Evolutionary conservation across 1,284 basidiomycete genomes (phyloP).

Genomic region (Leccinum subspadiceum): DNA sequence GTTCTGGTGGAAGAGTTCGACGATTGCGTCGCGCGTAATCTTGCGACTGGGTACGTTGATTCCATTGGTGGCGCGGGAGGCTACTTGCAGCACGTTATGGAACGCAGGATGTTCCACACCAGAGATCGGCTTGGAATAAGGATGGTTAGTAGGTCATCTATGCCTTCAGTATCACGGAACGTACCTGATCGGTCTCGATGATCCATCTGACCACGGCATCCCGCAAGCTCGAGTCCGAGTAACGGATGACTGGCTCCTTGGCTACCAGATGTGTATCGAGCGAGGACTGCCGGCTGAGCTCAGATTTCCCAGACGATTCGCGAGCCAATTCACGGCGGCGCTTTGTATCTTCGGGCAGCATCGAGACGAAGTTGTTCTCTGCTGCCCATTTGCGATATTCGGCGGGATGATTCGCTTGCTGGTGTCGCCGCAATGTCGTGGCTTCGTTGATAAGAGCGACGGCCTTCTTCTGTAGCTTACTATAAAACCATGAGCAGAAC

Average conservation of each 20-base stretch:
- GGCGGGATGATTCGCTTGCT: too few relatives aligned
- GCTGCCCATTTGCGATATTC: too few relatives aligned
- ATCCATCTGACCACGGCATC: background rate
- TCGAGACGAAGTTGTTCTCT: too few relatives aligned
- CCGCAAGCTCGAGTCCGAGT: background rate
- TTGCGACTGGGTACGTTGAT: background rate
- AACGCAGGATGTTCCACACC: background rate
- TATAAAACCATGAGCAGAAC: too few relatives aligned
- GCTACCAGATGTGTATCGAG: background rate
- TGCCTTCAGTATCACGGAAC: background rate
- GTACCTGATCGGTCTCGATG: background rate
- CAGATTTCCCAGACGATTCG: background rate
- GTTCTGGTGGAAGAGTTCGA: background rate
- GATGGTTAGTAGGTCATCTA: background rate
- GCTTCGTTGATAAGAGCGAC: too few relatives aligned
- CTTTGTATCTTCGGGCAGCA: background rate
- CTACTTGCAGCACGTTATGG: background rate
- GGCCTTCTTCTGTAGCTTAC: too few relatives aligned
- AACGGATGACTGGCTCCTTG: background rate
- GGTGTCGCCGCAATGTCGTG: too few relatives aligned
- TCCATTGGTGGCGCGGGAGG: background rate
- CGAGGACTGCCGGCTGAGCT: background rate
- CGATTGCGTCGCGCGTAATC: background rate
- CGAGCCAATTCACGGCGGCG: background rate
- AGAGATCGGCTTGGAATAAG: background rate